A percentile compares a stretch with the other conserved stretches of the same genome.
phyloP scores from a whole-genome alignment of 331 rosid genomes.

The Quercus phellos region DNA sequence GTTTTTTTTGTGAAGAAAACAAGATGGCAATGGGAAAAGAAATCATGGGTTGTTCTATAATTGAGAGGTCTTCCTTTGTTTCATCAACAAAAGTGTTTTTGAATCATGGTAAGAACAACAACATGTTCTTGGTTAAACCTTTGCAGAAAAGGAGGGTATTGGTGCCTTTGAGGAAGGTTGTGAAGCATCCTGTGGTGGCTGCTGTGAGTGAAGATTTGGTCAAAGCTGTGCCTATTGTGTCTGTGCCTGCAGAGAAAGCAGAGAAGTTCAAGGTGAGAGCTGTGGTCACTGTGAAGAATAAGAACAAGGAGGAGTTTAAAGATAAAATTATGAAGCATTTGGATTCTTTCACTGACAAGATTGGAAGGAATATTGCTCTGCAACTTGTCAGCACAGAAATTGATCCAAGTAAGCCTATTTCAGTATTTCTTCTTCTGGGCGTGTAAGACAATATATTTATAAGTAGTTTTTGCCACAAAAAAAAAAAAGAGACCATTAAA shows the following conservation, averaged over 20 bases:
- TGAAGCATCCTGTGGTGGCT: conserved; percentile 51
- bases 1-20: neutral
- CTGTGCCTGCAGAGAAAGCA: conserved; percentile 42
- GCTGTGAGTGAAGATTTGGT: conserved; percentile 80
- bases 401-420: conserved; percentile 67
- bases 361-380: conserved; percentile 71
- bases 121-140: conserved; percentile 21
- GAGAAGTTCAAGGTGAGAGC: conserved; percentile 73
- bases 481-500: neutral
- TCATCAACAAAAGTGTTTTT: conserved; percentile 29
- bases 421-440: neutral
- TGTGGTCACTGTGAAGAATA: conserved; percentile 79
- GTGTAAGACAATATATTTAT: neutral
- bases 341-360: conserved; percentile 62
- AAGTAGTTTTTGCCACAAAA: neutral
- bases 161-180: conserved; percentile 34
- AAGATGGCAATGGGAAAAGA: conserved; percentile 63
- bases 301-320: conserved; percentile 73
- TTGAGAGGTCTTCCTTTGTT: conserved; percentile 38
- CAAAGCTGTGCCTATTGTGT: conserved; percentile 14
- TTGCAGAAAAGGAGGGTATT: conserved; percentile 20
- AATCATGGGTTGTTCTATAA: conserved; percentile 39
- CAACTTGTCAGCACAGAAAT: conserved; percentile 75
- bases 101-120: conserved; percentile 10
- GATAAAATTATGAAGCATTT: conserved; percentile 61